Conservation (phyloP, 768 basidiomycete genomes). For the Chiua virens region DNA sequence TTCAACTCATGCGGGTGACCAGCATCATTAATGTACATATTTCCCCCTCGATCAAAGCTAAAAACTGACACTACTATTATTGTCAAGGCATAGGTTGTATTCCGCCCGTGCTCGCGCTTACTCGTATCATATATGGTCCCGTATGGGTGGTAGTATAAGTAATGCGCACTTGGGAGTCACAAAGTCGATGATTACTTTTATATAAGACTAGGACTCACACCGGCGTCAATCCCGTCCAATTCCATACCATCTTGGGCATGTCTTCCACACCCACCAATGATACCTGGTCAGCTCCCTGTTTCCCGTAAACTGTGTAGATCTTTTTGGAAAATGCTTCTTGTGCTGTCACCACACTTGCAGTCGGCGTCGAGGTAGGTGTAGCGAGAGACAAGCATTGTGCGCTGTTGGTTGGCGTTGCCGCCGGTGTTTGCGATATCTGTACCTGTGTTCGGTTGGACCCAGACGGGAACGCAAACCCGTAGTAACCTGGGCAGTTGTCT, state of each 20-base stretch:
- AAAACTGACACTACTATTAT: no score
- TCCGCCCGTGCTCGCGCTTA: no score
- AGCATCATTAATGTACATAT: no score
- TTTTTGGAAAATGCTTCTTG: constrained; percentile 5
- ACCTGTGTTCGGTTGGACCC: constrained; percentile 27
- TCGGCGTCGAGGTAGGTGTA: constrained; percentile 30
- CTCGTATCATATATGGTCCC: not conserved
- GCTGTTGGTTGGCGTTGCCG: constrained; percentile 26
- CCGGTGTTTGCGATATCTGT: constrained; percentile 30
- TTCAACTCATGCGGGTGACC: no score
- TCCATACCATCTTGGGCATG: constrained; percentile 20
- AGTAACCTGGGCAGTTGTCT: constrained; percentile 29
- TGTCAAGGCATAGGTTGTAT: no score
- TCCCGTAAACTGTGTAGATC: constrained; percentile 17
- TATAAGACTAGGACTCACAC: not conserved
- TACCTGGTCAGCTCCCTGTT: constrained; percentile 1
- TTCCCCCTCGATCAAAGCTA: no score
- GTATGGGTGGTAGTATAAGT: not conserved
- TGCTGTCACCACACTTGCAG: constrained; percentile 13
- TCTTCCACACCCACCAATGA: constrained; percentile 14
- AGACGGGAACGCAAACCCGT: constrained; percentile 32
- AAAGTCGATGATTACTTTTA: no score
- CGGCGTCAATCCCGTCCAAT: constrained; percentile 12
- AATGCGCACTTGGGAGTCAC: no score
- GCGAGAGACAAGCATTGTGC: constrained; percentile 25